These are phyloP conservation scores for Fagus sylvatica DNA, from an alignment of 306 rosid genomes.

Conservation along the genomic window DNA sequence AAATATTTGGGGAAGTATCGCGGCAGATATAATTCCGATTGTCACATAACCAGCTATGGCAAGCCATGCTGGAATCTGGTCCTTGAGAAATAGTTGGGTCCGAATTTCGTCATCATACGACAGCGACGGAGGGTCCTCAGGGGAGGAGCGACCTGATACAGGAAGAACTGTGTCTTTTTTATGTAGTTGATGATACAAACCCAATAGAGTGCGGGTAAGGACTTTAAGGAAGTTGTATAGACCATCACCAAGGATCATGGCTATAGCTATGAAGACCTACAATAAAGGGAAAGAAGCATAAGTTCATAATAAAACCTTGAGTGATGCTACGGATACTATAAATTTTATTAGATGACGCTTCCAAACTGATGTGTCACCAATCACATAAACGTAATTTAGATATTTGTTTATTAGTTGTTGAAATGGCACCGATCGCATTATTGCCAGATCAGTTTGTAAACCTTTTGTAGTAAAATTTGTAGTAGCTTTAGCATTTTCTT, in stretches of 20 bases:
- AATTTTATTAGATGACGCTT: too few species aligned
- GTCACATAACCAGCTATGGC: slow-evolving; percentile 28
- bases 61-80: slow-evolving; percentile 45
- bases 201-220: slow-evolving; percentile 34
- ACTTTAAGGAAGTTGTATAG: slow-evolving; percentile 49
- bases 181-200: slow-evolving; percentile 26
- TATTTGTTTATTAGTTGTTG: too few species aligned
- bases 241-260: slow-evolving; percentile 61
- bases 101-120: slow-evolving; percentile 47
- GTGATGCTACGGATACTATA: neutral
- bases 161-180: slow-evolving; percentile 6
- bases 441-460: too few species aligned
- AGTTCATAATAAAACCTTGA: neutral
- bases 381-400: too few species aligned
- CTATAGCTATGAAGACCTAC: slow-evolving; percentile 52
- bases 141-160: neutral
- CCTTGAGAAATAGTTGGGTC: slow-evolving; percentile 45
- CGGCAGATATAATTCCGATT: slow-evolving; percentile 27
- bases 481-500: too few species aligned
- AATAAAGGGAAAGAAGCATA: neutral
- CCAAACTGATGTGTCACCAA: too few species aligned
- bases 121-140: neutral
- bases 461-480: too few species aligned
- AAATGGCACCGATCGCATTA: too few species aligned
- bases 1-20: slow-evolving; percentile 38